Conservation (phyloP, 805 yeast genomes). For the Candida silvatica region DNA sequence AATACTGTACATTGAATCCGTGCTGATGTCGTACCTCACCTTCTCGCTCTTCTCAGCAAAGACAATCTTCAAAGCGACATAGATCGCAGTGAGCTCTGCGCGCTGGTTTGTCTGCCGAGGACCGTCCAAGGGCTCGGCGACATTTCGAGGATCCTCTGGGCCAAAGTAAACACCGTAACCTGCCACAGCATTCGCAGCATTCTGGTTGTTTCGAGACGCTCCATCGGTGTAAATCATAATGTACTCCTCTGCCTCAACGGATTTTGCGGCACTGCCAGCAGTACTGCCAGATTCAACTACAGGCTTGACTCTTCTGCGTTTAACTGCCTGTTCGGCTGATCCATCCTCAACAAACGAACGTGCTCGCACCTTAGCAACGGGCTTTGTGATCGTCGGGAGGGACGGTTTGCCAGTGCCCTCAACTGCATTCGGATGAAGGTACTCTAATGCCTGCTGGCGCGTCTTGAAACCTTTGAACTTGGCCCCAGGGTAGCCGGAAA, state of each 20-base stretch:
- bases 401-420: slow-evolving; percentile 2
- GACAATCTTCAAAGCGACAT: slow-evolving; percentile 42
- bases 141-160: slow-evolving; percentile 40
- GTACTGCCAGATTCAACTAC: too few relatives aligned
- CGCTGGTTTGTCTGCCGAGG: slow-evolving; percentile 63
- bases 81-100: slow-evolving; percentile 69
- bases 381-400: not conserved
- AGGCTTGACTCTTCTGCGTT: too few relatives aligned
- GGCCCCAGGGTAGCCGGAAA: slow-evolving; percentile 49
- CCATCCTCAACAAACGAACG: too few relatives aligned
- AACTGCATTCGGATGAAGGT: slow-evolving; percentile 4
- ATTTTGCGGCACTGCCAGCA: too few relatives aligned
- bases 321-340: too few relatives aligned
- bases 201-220: slow-evolving; percentile 57
- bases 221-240: slow-evolving; percentile 74
- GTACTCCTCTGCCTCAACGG: too few relatives aligned
- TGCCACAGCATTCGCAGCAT: slow-evolving; percentile 3
- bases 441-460: slow-evolving; percentile 37
- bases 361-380: not conserved
- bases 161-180: slow-evolving; percentile 81
- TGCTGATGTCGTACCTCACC: slow-evolving; percentile 32
- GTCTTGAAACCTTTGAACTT: slow-evolving; percentile 45
- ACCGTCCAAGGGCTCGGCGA: slow-evolving; percentile 40
- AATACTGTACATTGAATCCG: slow-evolving; percentile 68
- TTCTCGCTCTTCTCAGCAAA: slow-evolving; percentile 22